A percentile compares a stretch with the other conserved stretches of the same genome.
Evolutionary conservation across 495 filamentous ascomycete species (phyloP).

Genomic region (Glarea lozoyensis): DNA sequence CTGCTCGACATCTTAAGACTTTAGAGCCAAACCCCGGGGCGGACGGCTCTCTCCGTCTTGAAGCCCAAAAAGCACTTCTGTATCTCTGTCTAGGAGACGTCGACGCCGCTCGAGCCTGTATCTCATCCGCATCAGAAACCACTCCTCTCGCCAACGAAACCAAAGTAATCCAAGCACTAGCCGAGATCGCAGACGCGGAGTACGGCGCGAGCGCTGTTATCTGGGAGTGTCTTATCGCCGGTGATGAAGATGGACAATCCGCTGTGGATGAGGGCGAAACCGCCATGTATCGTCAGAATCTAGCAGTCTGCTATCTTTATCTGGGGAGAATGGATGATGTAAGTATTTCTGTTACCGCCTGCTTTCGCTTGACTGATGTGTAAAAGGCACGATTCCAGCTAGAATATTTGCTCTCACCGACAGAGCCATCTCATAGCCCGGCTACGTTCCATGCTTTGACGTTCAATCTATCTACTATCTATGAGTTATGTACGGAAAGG

Average conservation of each 20-base stretch:
- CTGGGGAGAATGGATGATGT: slow-evolving; percentile 68
- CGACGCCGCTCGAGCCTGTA: slow-evolving; percentile 47
- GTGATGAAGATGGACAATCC: slow-evolving; percentile 23
- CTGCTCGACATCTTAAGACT: slow-evolving; percentile 54
- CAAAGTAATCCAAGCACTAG: slow-evolving; percentile 50
- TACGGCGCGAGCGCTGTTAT: slow-evolving; percentile 52
- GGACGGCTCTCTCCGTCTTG: slow-evolving; percentile 20
- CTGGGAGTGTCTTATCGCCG: slow-evolving; percentile 50
- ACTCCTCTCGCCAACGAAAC: slow-evolving; percentile 12
- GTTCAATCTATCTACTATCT: slow-evolving; percentile 87
- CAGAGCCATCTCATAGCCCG: neutral
- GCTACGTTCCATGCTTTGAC: slow-evolving; percentile 58
- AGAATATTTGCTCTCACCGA: slow-evolving; percentile 42
- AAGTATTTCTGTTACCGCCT: slow-evolving; percentile 15
- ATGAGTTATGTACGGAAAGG: slow-evolving; percentile 81
- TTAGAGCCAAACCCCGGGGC: slow-evolving; percentile 21
- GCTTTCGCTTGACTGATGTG: slow-evolving; percentile 2
- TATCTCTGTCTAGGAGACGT: slow-evolving; percentile 71
- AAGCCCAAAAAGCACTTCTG: slow-evolving; percentile 50
- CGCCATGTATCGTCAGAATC: slow-evolving; percentile 65
- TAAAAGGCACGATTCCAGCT: slow-evolving; percentile 50
- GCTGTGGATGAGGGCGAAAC: slow-evolving; percentile 20
- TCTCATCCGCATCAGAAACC: slow-evolving; percentile 23
- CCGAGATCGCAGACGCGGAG: slow-evolving; percentile 69
- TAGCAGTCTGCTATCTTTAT: slow-evolving; percentile 77